A percentile compares a stretch with the other conserved stretches of the same genome.
These are phyloP conservation scores for Lachancea waltii DNA, from an alignment of 805 yeast species.

Conservation along the genomic window DNA sequence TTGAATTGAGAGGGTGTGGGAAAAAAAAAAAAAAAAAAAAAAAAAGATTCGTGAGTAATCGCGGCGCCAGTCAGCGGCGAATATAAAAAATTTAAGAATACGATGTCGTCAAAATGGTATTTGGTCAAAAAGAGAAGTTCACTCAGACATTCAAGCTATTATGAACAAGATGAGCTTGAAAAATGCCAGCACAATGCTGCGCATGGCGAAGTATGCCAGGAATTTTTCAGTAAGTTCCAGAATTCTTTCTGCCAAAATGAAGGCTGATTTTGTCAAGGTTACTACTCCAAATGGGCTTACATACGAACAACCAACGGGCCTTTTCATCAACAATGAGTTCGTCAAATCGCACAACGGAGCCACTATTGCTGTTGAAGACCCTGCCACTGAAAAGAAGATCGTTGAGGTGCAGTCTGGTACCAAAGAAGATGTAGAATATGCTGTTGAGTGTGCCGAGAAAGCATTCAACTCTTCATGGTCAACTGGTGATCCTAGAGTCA, in stretches of 20 bases:
- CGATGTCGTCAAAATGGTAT: too few relatives aligned
- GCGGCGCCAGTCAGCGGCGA: not conserved
- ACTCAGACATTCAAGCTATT: too few relatives aligned
- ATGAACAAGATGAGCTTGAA: not conserved
- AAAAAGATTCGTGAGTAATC: not conserved
- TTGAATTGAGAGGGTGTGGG: not conserved
- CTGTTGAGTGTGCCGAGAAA: conserved; percentile 58
- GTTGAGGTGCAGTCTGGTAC: conserved; percentile 53
- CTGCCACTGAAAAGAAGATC: conserved; percentile 58
- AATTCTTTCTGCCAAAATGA: conserved; percentile 1
- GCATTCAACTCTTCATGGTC: conserved; percentile 61
- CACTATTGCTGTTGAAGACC: conserved; percentile 49
- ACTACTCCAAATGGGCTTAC: conserved; percentile 58
- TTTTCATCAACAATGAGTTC: conserved; percentile 83
- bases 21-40: not conserved
- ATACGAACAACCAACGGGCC: conserved; percentile 78
- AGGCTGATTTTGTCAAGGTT: conserved; percentile 32
- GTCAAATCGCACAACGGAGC: conserved; percentile 49
- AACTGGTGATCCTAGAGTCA: conserved; percentile 47
- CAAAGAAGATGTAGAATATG: conserved; percentile 59
- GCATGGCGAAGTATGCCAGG: conserved; percentile 4
- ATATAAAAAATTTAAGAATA: too few relatives aligned
- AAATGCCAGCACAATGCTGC: not conserved
- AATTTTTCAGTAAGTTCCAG: not conserved
- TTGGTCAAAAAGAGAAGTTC: too few relatives aligned